A percentile compares a stretch with the other conserved stretches of the same genome.
Evolutionary conservation across 176 grass and related monocot genomes (phyloP).

Genomic region (Rhynchospora breviuscula): DNA sequence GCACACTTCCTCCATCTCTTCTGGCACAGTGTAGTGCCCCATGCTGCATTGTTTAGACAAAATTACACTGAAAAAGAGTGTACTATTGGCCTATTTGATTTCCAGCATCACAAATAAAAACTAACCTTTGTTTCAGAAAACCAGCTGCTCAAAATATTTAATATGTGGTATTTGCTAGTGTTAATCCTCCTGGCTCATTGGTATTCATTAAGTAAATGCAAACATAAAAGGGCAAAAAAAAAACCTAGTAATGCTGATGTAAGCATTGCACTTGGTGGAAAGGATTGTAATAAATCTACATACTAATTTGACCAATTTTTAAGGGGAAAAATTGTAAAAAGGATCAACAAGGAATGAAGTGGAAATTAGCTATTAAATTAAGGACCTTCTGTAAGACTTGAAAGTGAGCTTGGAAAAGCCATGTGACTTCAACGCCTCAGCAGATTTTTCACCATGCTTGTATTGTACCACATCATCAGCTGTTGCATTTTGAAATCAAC

Average conservation of each 20-base stretch:
- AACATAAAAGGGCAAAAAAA: not conserved
- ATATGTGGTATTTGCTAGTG: not conserved
- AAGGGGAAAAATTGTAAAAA: not conserved
- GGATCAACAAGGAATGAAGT: not conserved
- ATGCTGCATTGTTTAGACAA: conserved; percentile 45
- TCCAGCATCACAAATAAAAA: not conserved
- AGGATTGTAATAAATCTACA: not conserved
- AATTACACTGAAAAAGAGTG: not conserved
- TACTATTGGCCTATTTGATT: not conserved
- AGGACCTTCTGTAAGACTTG: conserved; percentile 78
- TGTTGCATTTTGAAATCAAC: conserved; percentile 30
- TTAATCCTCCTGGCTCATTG: not conserved
- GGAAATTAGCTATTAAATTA: conserved; percentile 1
- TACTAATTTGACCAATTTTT: not conserved
- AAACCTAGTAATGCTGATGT: not conserved
- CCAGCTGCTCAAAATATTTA: not conserved
- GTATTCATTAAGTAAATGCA: not conserved
- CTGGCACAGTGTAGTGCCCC: conserved; percentile 85
- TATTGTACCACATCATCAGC: conserved; percentile 84
- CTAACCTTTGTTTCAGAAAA: not conserved
- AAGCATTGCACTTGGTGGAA: not conserved
- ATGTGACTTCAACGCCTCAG: conserved; percentile 53
- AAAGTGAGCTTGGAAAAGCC: conserved; percentile 73
- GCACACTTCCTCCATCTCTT: conserved; percentile 90
- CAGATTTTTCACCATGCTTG: conserved; percentile 87